A percentile compares a stretch with the other conserved stretches of the same genome.
Evolutionary conservation across 805 yeast genomes (phyloP).

Genomic region (Spathaspora hagerdaliae): DNA sequence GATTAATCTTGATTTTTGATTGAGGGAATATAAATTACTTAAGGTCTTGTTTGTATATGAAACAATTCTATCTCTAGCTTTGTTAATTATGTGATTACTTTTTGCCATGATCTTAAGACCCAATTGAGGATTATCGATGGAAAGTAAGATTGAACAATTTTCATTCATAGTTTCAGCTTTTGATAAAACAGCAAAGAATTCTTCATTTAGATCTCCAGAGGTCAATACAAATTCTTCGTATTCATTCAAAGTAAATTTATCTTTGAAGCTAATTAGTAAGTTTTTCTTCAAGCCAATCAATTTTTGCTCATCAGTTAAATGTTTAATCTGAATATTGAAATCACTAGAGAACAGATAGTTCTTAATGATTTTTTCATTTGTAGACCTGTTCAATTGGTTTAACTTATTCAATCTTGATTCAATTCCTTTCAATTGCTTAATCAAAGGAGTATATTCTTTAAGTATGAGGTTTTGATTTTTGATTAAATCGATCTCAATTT

Average conservation of each 20-base stretch:
- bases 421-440: conserved; percentile 20
- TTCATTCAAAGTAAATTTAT: conserved; percentile 63
- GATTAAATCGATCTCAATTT: conserved; percentile 57
- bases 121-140: conserved; percentile 61
- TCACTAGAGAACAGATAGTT: conserved; percentile 17
- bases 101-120: conserved; percentile 64
- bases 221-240: conserved; percentile 62
- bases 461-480: conserved; percentile 42
- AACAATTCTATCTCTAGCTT: conserved; percentile 26
- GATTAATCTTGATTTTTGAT: conserved; percentile 18
- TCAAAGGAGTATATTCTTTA: conserved; percentile 30
- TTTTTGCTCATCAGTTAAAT: conserved; percentile 26
- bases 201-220: conserved; percentile 43
- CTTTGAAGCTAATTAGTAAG: conserved; percentile 50
- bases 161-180: conserved; percentile 63
- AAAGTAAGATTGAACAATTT: conserved; percentile 66
- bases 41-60: conserved; percentile 30
- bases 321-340: conserved; percentile 21
- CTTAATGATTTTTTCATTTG: conserved; percentile 37
- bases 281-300: conserved; percentile 46
- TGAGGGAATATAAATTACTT: conserved; percentile 25
- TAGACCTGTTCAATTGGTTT: conserved; percentile 22
- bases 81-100: conserved; percentile 48
- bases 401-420: conserved; percentile 16
- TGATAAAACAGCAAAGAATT: conserved; percentile 56